Evolutionary conservation across 371 early-diverging fungal genomes (phyloP), one percentile per base, ranked within the genome.

Genomic region (Haplosporangium sp.): DNA sequence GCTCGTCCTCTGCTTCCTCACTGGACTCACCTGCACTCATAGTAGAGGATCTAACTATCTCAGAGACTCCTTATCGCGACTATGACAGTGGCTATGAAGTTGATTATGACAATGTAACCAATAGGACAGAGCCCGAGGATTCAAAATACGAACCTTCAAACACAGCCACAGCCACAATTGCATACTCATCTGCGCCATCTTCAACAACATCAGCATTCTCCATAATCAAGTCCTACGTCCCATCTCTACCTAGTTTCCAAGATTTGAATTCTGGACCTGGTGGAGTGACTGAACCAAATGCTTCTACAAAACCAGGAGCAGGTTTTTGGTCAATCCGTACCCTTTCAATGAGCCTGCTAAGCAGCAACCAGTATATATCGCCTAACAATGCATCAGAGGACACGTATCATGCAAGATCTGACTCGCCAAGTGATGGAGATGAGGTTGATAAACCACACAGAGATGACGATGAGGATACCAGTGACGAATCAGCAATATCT

Each of bases 311-410:
- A 27, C 27, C 27, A 27, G 63, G 55, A 34, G 38, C 61, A n/a
- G 63, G 69, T 3, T 57, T 65, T 52, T 78, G 78, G 78, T 78
- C 78, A 5, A 35, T 78, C 15, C 62, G 78, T 38, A 69, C 61
- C 40, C 17, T 77, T 13, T 72, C 77, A 13, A 55, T 68, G 58
- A 77, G 62, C 53, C 42, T 77, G 2, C 35, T 78, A 60, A 73
- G 64, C 48, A 67, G 39, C 8, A 62, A 63, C n/a, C 78, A 73
- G 13, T 73, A 78, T 47, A 55, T 47, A 10, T 27, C 65, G 0
- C 34, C 71, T 10, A 58, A 57, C 19, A 44, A 10, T n/a, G 13
- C 47, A 13, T 40, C 55, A 15, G 55, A 61, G 11, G 61, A 61
- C 1, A 35, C 20, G 1, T 7, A 42, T 15, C 5, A 60, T 9